Evolutionary conservation across 257 asterid genomes (phyloP).

Genomic region (Gynochthodes officinalis): DNA sequence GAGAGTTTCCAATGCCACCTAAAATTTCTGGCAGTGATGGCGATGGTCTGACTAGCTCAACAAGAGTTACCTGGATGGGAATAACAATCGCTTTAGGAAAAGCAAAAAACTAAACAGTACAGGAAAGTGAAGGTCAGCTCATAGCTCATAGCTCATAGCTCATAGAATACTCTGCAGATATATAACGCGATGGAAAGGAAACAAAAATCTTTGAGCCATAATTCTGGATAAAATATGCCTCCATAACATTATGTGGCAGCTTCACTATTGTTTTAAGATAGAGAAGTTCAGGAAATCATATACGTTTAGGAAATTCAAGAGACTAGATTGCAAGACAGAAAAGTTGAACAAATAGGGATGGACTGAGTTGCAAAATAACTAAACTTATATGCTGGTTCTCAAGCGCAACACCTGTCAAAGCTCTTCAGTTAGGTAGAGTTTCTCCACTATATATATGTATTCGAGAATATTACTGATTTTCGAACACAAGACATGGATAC

Average conservation of each 20-base stretch:
- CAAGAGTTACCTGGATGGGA: constrained; percentile 60
- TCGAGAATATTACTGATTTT: too few relatives aligned
- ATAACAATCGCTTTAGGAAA: constrained; percentile 6
- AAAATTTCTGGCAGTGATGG: constrained; percentile 61
- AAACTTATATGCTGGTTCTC: background rate
- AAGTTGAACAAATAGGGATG: background rate
- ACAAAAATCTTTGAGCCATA: background rate
- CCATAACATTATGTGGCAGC: background rate
- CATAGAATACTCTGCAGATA: background rate
- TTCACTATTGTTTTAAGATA: background rate
- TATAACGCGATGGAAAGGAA: background rate
- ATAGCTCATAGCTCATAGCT: too few relatives aligned
- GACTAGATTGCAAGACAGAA: background rate
- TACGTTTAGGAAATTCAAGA: background rate
- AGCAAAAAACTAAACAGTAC: constrained; percentile 5
- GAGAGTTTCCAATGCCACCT: constrained; percentile 51
- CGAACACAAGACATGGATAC: too few relatives aligned
- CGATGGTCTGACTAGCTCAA: constrained; percentile 80
- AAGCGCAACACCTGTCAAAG: background rate
- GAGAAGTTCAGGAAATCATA: too few relatives aligned
- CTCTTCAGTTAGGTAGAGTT: too few relatives aligned
- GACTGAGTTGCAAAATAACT: background rate
- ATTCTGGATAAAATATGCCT: background rate
- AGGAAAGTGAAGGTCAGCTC: background rate
- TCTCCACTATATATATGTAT: too few relatives aligned